Evolutionary conservation across 2,329 filamentous ascomycete species (phyloP).

Genomic region (Botryotinia calthae): DNA sequence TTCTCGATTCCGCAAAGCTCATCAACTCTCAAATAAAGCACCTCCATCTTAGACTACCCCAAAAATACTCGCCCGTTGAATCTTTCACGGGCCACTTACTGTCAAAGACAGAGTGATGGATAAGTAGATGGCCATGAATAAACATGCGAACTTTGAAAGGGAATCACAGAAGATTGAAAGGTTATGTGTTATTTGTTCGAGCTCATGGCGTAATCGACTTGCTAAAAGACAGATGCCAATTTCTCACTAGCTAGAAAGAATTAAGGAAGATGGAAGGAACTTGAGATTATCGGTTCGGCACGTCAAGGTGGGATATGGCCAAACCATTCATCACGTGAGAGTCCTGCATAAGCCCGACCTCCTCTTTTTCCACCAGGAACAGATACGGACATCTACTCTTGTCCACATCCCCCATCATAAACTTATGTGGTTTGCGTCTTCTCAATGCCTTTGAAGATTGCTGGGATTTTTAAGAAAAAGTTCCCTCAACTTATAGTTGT

Average conservation of each 20-base stretch:
- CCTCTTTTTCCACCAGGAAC: not conserved
- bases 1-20: too few relatives aligned
- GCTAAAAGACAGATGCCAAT: not conserved
- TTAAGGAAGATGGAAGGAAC: not conserved
- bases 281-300: not conserved
- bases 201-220: not conserved
- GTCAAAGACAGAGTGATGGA: too few relatives aligned
- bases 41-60: too few relatives aligned
- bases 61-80: too few relatives aligned
- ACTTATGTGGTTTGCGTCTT: not conserved
- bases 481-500: not conserved
- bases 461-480: not conserved
- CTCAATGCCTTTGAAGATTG: not conserved
- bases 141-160: too few relatives aligned
- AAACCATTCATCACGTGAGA: not conserved
- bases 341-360: not conserved
- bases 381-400: not conserved
- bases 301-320: not conserved
- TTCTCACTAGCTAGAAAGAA: not conserved
- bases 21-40: too few relatives aligned
- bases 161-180: too few relatives aligned
- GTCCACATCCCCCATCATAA: not conserved
- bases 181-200: not conserved
- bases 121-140: too few relatives aligned
- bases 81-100: too few relatives aligned